Evolutionary conservation across 2,329 filamentous ascomycete genomes (phyloP).

Genomic region (Zasmidium citrigriseum): DNA sequence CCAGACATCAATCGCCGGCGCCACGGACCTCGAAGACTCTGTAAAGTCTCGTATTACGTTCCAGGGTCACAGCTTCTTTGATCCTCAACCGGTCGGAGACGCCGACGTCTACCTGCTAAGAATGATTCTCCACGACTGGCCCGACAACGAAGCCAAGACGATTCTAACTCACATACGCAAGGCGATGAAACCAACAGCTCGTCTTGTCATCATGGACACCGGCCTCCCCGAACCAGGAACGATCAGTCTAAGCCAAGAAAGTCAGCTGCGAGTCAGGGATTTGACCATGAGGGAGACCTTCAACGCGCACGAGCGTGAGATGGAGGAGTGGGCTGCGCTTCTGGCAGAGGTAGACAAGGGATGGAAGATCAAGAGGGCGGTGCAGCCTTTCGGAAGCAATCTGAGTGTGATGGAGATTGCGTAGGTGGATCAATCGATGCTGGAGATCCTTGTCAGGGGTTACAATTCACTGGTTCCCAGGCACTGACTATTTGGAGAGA

Average conservation of each 20-base stretch:
- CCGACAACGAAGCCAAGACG: conserved; percentile 22
- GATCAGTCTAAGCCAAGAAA: conserved; percentile 19
- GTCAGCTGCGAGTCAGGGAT: conserved; percentile 22
- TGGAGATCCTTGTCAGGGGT: too few species aligned
- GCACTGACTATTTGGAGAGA: too few species aligned
- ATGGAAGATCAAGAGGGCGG: not conserved
- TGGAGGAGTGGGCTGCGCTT: conserved; percentile 24
- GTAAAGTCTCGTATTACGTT: conserved; percentile 18
- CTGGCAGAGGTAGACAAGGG: conserved; percentile 11
- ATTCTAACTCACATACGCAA: conserved; percentile 23
- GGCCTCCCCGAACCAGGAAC: conserved; percentile 19
- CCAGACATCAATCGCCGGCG: conserved; percentile 15
- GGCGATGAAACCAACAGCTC: conserved; percentile 22
- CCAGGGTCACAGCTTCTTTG: conserved; percentile 31
- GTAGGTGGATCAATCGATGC: too few species aligned
- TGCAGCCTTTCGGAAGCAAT: not conserved
- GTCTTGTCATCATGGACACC: conserved; percentile 30
- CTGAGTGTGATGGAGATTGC: conserved; percentile 1
- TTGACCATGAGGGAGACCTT: conserved; percentile 28
- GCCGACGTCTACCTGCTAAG: conserved; percentile 34
- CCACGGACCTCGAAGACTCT: conserved; percentile 10
- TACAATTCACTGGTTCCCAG: too few species aligned
- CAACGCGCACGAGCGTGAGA: conserved; percentile 27
- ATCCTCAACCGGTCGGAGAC: conserved; percentile 27
- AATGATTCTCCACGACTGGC: conserved; percentile 32